Conservation (phyloP, 768 basidiomycete genomes). For the Trametes villosa region DNA sequence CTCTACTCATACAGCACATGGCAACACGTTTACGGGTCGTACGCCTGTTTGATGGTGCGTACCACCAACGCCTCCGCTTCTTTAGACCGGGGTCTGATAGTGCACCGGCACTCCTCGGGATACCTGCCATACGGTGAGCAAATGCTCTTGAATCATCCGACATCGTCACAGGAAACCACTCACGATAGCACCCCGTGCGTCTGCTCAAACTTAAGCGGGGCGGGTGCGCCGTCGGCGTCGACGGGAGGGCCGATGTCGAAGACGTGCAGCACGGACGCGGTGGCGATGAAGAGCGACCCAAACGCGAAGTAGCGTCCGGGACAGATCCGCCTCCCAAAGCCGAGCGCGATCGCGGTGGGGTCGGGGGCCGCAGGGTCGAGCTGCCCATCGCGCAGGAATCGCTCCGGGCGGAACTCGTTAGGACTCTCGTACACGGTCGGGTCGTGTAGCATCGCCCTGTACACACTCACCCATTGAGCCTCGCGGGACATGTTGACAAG, state of each 20-base stretch:
- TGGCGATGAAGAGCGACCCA: conserved; percentile 7
- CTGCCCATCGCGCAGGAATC: conserved; percentile 28
- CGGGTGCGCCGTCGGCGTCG: neutral
- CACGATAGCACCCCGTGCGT: no score
- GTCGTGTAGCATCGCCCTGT: conserved; percentile 31
- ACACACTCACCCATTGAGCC: accelerated
- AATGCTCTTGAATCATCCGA: no score
- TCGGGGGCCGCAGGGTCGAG: neutral
- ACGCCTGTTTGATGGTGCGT: no score
- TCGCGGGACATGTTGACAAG: no score
- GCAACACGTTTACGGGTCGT: no score
- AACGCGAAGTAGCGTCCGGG: conserved; percentile 14
- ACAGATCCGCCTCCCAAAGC: conserved; percentile 12
- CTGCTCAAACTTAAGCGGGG: no score
- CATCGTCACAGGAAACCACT: no score
- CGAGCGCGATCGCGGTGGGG: neutral
- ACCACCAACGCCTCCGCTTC: conserved; percentile 4
- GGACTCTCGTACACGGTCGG: conserved; percentile 29
- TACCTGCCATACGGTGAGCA: neutral
- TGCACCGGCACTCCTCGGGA: conserved; percentile 13
- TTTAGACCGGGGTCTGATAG: conserved; percentile 10
- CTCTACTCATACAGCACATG: no score
- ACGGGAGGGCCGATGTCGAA: conserved; percentile 10
- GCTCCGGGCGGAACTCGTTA: no score
- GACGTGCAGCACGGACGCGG: conserved; percentile 13